These are phyloP conservation scores for Fusarium sp. DNA, from an alignment of 2,329 filamentous ascomycete species.

Conservation along the genomic window DNA sequence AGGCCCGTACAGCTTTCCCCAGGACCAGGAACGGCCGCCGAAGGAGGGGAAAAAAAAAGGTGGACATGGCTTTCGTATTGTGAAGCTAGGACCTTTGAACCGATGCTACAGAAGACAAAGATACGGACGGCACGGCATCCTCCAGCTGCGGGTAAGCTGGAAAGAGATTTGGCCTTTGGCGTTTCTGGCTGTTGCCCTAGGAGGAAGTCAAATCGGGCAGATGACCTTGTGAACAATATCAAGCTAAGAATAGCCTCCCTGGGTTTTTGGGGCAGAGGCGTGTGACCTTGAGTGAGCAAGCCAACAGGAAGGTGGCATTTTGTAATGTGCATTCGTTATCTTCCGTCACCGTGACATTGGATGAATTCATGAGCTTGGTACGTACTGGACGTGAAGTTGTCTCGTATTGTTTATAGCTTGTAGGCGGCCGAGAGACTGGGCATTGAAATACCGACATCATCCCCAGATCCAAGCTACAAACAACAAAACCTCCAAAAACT, in stretches of 20 bases:
- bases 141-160: background rate
- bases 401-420: background rate
- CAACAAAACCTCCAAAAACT: background rate
- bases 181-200: conserved; percentile 21
- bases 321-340: background rate
- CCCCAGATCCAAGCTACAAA: background rate
- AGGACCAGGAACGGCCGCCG: background rate
- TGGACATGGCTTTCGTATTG: conserved; percentile 1
- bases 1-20: background rate
- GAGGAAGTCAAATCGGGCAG: conserved; percentile 35
- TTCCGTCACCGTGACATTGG: conserved; percentile 17
- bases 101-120: background rate
- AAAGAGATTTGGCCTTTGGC: conserved; percentile 4
- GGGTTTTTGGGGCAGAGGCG: background rate
- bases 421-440: background rate
- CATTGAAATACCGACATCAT: background rate
- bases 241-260: conserved; percentile 17
- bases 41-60: background rate
- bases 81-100: background rate
- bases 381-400: background rate
- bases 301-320: conserved; percentile 3
- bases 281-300: conserved; percentile 9
- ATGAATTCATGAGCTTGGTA: background rate
- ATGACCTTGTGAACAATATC: conserved; percentile 26
- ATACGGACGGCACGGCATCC: conserved; percentile 7